Evolutionary conservation across 441 rosid species (phyloP), one percentile per base, ranked within the genome.

Genomic region (Arabidopsis hybrid): DNA sequence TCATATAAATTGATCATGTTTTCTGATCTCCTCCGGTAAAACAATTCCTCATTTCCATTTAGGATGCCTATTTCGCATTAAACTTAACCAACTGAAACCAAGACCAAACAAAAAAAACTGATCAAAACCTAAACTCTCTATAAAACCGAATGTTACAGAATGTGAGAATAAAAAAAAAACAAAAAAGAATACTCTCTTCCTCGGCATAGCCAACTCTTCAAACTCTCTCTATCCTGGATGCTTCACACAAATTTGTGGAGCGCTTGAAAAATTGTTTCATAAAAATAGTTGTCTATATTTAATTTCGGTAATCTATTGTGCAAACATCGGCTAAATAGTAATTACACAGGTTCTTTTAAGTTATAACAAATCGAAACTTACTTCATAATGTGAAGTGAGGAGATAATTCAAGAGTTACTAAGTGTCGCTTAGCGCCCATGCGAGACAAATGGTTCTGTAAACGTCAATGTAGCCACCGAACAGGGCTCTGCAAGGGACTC

Each of bases 371-470:
- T 60, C 17, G 1, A 21, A 42, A 40, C 50, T 60, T 7, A 7
- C 0, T 5, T 61, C 29, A 57, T 34, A 50, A 31, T 55, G 40
- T 46, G 42, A 63, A 62, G 53, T 29, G 5, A 21, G 47, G 29
- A 14, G 32, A 60, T 38, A 18, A 5, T 10, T 60, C 5, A 21
- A 60, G 3, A 17, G 32, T 39, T 39, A 64, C 31, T 9, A 31
- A n/a, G 58, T 49, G 17, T 39, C 35, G 32, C 42, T 35, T 36
- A 75, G 42, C 79, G 65, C 4, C 79, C 74, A 10, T 68, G 65
- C 8, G 79, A 68, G 64, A 45, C 79, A 45, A 68, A 75, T 4
- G 74, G 17, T 75, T 75, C 79, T 0, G 69, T 52, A 39, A 60
- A 75, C 16, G 57, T 53, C 59, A 68, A 51, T 1, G 64, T 35